Base-by-base conservation (phyloP, 1,284 basidiomycete species). In the Boletellus deceptivus region DNA sequence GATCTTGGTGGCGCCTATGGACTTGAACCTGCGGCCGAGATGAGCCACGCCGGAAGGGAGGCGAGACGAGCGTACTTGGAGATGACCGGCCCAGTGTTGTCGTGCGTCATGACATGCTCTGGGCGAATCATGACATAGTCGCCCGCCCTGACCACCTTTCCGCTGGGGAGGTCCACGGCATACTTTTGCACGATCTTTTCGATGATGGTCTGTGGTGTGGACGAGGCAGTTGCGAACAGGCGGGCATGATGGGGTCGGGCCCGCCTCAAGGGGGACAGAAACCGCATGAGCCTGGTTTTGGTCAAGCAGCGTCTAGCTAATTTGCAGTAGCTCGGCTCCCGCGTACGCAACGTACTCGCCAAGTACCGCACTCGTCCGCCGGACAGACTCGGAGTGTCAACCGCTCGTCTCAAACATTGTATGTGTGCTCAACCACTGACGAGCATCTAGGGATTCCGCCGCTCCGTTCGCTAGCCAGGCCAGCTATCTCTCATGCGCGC, bases 61-160 rank as follows among this genome's bases (percentile, higher is more conserved):
- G 2, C 33, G 20, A 33, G 16, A 25, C 17, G 25, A n/a, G 74
- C 86, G 66, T 63, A 93, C 91, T 96, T 96, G 65, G 89, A 88
- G 56, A 99, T 97, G 59, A 98, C 95, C 3, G 96, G 96, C 0
- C 95, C 96, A 11, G 96, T 99, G 71, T 99, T 99, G 69, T 99
- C 94, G 64, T 97, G 93, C 3, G 92, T 95, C 92, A 96, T 95
- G 55, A 98, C 94, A 79, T 97, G 92, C 68, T 97, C 86, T 17
- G 97, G 97, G 25, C 84, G 83, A 71, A 99, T 97, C 91, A 98
- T 98, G 45, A 99, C 94, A 84, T 98, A 99, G 84, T 99, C 97
- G 31, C 97, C 97, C 25, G 95, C 91, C 62, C 83, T 85, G 58
- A 98, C 91, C 24, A 79, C 77, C 63, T 89, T 89, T 40, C 83